Conservation (phyloP, 352 stramenopile genomes). For the Aphanomyces euteiches region DNA sequence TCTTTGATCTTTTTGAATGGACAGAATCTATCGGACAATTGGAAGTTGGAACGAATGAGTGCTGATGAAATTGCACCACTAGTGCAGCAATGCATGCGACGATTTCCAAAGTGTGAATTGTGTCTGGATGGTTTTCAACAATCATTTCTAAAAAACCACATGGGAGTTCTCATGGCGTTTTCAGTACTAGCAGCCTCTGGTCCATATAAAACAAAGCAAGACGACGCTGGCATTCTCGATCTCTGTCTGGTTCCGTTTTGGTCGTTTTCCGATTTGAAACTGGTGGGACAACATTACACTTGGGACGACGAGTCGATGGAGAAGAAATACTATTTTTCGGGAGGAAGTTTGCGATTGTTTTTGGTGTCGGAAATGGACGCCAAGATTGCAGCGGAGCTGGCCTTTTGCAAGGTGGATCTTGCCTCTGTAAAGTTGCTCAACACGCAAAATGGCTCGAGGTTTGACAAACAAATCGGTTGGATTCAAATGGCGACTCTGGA, state of each 20-base stretch:
- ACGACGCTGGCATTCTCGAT: neutral
- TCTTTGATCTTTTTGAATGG: neutral
- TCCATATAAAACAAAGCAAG: neutral
- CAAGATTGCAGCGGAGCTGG: neutral
- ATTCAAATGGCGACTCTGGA: neutral
- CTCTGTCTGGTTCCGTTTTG: neutral
- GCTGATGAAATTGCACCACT: neutral
- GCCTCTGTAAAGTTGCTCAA: neutral
- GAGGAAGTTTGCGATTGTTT: neutral
- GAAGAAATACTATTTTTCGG: constrained; percentile 1
- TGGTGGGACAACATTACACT: neutral
- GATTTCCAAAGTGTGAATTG: neutral
- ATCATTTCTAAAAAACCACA: neutral
- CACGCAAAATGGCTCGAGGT: neutral
- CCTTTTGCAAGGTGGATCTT: neutral
- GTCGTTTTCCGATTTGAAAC: neutral
- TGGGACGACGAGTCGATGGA: neutral
- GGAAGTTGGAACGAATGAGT: neutral
- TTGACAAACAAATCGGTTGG: neutral
- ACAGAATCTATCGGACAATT: neutral
- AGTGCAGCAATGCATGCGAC: neutral
- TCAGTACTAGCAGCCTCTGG: neutral
- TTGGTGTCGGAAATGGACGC: neutral
- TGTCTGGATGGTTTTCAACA: neutral
- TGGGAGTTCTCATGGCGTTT: neutral